Conservation (phyloP, 306 rosid genomes). For the Carpinus fangiana region DNA sequence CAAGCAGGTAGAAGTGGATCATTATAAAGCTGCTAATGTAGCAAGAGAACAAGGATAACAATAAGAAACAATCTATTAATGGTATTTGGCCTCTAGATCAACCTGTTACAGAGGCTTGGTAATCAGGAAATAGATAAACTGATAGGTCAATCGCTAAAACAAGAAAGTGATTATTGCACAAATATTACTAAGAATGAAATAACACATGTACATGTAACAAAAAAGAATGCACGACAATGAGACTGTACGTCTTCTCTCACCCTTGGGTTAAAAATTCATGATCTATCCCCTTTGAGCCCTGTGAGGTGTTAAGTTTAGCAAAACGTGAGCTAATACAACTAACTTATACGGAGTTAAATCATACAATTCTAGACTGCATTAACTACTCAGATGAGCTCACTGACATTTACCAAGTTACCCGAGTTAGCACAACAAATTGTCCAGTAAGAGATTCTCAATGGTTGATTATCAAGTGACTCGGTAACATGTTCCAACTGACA, state of each 20-base stretch:
- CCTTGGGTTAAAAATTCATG: neutral
- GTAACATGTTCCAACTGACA: neutral
- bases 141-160: neutral
- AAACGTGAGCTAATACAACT: neutral
- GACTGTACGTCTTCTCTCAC: neutral
- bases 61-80: neutral
- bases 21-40: neutral
- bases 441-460: neutral
- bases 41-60: neutral
- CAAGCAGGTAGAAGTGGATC: too few relatives aligned
- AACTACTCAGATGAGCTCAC: neutral
- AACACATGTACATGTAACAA: neutral
- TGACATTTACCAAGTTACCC: neutral
- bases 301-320: neutral
- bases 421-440: neutral
- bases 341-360: neutral
- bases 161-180: neutral
- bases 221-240: neutral
- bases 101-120: neutral
- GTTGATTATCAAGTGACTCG: neutral
- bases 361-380: constrained; percentile 2
- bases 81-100: neutral
- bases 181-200: neutral
- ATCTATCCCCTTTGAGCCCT: neutral
- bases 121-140: constrained; percentile 1